Conservation (phyloP, 225 moss, liverwort and hornwort genomes). For the Physcomitrellopsis africana region DNA sequence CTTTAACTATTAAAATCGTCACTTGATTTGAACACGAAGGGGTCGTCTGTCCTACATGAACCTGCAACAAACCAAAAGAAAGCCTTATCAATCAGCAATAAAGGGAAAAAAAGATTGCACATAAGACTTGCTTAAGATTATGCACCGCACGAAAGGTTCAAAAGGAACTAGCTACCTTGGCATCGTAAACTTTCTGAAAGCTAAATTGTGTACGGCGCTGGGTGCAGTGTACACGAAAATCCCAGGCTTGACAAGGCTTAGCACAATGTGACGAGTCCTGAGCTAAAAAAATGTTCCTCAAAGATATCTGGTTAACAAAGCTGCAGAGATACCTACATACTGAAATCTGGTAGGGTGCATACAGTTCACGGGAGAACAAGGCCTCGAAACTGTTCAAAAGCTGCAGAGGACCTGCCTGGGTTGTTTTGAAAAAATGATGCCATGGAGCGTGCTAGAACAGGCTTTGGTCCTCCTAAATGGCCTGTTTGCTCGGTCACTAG, state of each 20-base stretch:
- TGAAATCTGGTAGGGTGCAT: conserved; percentile 28
- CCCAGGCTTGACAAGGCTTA: not conserved
- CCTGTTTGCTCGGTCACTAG: conserved; percentile 73
- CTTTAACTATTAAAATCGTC: no score
- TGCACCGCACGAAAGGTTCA: not conserved
- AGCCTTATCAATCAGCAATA: not conserved
- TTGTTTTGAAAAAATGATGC: conserved; percentile 58
- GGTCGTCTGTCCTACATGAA: conserved; percentile 42
- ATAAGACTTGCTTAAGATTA: not conserved
- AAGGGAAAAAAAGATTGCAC: not conserved
- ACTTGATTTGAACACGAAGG: conserved; percentile 46
- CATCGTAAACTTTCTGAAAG: not conserved
- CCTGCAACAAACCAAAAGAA: conserved; percentile 35
- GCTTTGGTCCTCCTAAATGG: conserved; percentile 73
- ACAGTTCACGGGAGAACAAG: conserved; percentile 55
- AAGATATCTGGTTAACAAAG: not conserved
- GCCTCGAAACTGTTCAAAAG: conserved; percentile 62
- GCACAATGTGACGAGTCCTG: conserved; percentile 12
- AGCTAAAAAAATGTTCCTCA: conserved; percentile 7
- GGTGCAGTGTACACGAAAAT: not conserved
- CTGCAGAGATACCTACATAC: conserved; percentile 17
- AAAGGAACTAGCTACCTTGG: conserved; percentile 6
- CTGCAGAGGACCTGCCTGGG: conserved; percentile 46
- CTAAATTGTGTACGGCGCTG: not conserved
- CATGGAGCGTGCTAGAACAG: conserved; percentile 53